A percentile compares a stretch with the other conserved stretches of the same genome.
Conservation (phyloP, 1,284 basidiomycete species). For the Ceratorhiza oryzae-sativae region DNA sequence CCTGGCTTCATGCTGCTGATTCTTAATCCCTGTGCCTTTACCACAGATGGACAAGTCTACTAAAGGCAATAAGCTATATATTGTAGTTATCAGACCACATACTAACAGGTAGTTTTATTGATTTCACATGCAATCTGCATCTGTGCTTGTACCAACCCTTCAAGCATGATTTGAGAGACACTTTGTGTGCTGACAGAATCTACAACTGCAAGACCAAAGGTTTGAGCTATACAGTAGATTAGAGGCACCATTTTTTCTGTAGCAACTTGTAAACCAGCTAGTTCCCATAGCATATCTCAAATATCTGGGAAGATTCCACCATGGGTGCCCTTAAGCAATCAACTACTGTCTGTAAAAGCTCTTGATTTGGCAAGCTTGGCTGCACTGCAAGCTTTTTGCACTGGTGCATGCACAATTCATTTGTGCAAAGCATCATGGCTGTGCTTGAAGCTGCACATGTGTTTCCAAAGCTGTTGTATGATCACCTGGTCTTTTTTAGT, state of each 20-base stretch:
- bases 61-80: background rate
- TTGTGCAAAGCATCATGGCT: no score
- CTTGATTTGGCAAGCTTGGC: no score
- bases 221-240: background rate
- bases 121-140: constrained; percentile 6
- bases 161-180: background rate
- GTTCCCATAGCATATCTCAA: no score
- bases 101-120: background rate
- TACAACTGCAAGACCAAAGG: background rate
- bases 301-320: no score
- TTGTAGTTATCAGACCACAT: background rate
- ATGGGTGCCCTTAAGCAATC: no score
- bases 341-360: no score
- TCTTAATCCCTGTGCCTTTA: constrained; percentile 5
- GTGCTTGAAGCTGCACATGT: no score
- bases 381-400: no score
- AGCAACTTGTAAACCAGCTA: no score
- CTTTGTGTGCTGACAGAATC: constrained; percentile 1
- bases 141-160: background rate
- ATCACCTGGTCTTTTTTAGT: no score
- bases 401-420: no score
- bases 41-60: background rate
- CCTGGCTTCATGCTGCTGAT: constrained; percentile 10
- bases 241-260: background rate
- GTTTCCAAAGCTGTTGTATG: no score